Percentiles rank a stretch among this genome's conserved stretches.
Conservation (phyloP, 139 green algal genomes). For the Chlorella sp. region DNA sequence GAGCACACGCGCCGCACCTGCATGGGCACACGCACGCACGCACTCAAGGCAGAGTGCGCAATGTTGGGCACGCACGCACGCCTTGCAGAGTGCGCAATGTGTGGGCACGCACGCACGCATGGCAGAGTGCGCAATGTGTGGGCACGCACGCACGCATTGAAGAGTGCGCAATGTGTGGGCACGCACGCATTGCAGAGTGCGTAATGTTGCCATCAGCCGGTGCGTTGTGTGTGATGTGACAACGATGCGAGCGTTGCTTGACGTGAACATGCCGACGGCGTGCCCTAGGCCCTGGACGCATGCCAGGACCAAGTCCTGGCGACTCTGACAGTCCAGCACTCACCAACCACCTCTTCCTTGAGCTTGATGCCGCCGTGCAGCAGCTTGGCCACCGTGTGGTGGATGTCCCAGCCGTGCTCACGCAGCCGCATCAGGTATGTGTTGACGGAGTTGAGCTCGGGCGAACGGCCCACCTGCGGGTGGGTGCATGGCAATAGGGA, state of each 20-base stretch:
- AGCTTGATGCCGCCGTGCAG: too few relatives aligned
- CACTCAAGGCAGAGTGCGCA: not conserved
- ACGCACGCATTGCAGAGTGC: too few relatives aligned
- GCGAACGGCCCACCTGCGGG: conserved; percentile 19
- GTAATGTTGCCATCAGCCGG: too few relatives aligned
- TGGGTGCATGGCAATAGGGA: not conserved
- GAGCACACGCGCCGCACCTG: conserved; percentile 12
- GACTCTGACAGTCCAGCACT: not conserved
- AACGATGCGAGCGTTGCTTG: too few relatives aligned
- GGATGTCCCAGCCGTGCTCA: conserved; percentile 74
- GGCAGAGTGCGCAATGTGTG: too few relatives aligned
- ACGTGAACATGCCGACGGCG: too few relatives aligned
- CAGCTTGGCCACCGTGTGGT: conserved; percentile 21
- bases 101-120: too few relatives aligned
- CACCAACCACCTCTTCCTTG: not conserved
- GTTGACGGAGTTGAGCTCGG: conserved; percentile 10
- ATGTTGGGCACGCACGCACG: not conserved
- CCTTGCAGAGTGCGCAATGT: not conserved
- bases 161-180: too few relatives aligned
- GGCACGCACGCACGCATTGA: too few relatives aligned
- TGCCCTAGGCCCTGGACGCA: too few relatives aligned
- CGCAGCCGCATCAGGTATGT: conserved; percentile 67
- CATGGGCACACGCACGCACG: not conserved
- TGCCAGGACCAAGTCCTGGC: not conserved
- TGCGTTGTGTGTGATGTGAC: too few relatives aligned